Percentiles rank a stretch among this genome's conserved stretches.
phyloP scores from a whole-genome alignment of 345 rosid genomes.

The Salix brachista region DNA sequence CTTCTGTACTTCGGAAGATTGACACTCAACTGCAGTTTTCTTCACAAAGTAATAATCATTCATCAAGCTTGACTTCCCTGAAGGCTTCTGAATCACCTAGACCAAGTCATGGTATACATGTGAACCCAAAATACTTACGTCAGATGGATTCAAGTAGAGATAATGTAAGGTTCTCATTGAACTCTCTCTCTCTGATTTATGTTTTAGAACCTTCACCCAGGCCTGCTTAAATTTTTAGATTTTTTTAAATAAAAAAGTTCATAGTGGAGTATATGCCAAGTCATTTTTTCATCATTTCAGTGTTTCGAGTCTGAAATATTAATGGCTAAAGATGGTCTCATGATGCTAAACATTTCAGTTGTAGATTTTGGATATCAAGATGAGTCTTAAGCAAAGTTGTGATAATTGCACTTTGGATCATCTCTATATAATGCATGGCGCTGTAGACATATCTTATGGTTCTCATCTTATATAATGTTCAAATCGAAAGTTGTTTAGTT shows the following conservation, averaged over 20 bases:
- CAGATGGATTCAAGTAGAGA: conserved; percentile 66
- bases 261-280: background rate
- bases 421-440: background rate
- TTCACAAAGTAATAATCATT: conserved; percentile 42
- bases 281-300: background rate
- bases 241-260: too few species aligned
- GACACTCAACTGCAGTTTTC: conserved; percentile 65
- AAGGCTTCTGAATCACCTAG: conserved; percentile 71
- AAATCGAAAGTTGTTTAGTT: background rate
- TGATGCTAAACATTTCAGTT: background rate
- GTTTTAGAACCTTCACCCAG: background rate
- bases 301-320: background rate
- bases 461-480: background rate
- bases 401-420: background rate
- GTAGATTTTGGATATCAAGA: background rate
- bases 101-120: conserved; percentile 89
- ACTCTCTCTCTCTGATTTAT: background rate
- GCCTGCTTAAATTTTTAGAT: background rate
- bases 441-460: background rate
- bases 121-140: conserved; percentile 90
- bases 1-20: conserved; percentile 62
- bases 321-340: background rate
- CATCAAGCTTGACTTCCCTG: conserved; percentile 41
- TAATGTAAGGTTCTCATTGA: conserved; percentile 51
- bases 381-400: background rate